Percentiles rank a stretch among this genome's conserved stretches.
Evolutionary conservation across 148 eudicot genomes (phyloP).

Genomic region (Tetragonia tetragonoides): DNA sequence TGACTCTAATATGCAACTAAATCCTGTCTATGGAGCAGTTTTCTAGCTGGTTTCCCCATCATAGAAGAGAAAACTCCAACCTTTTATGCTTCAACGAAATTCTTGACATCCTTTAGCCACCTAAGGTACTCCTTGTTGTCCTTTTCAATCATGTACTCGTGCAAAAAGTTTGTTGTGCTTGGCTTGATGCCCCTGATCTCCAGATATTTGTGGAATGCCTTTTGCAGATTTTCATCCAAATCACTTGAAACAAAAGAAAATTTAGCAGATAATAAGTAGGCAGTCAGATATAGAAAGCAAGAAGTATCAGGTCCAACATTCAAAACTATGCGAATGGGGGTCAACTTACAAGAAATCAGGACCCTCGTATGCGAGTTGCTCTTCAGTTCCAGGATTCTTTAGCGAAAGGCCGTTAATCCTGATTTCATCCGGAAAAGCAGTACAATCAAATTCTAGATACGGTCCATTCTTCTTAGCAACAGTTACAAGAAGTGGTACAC

Average conservation of each 20-base stretch:
- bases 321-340: background rate
- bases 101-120: slow-evolving; percentile 63
- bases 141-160: slow-evolving; percentile 61
- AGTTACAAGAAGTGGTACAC: slow-evolving; percentile 51
- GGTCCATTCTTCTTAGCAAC: slow-evolving; percentile 48
- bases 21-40: background rate
- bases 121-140: slow-evolving; percentile 52
- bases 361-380: slow-evolving; percentile 58
- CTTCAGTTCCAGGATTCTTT: slow-evolving; percentile 53
- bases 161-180: slow-evolving; percentile 58
- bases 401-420: slow-evolving; percentile 48
- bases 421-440: slow-evolving; percentile 61
- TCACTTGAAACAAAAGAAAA: slow-evolving; percentile 34
- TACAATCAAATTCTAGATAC: slow-evolving; percentile 48
- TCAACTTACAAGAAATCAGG: slow-evolving; percentile 63
- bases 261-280: background rate
- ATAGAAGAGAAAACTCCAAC: background rate
- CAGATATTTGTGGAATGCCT: slow-evolving; percentile 66
- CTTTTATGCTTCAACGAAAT: slow-evolving; percentile 44
- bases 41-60: slow-evolving; percentile 1
- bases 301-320: background rate
- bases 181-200: slow-evolving; percentile 73
- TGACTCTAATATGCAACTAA: background rate
- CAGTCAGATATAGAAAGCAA: background rate
- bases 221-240: slow-evolving; percentile 79